Evolutionary conservation across 1,284 basidiomycete species (phyloP).

Genomic region (Acaromyces ingoldii): DNA sequence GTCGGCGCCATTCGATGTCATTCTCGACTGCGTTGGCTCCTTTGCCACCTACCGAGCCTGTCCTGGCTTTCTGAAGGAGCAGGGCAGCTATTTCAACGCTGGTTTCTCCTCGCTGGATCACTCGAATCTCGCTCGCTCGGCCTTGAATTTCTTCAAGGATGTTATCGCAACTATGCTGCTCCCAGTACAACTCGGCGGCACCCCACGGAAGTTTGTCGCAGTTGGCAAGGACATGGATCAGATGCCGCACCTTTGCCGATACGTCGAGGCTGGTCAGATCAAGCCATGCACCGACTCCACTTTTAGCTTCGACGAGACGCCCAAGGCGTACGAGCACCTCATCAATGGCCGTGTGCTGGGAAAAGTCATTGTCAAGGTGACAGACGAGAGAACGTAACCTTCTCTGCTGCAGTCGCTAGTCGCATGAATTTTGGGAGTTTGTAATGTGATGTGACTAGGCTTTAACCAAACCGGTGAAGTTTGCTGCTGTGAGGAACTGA

Average conservation of each 20-base stretch:
- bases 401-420: too few species aligned
- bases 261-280: constrained; percentile 1
- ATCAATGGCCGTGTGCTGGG: constrained; percentile 13
- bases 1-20: constrained; percentile 9
- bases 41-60: not conserved
- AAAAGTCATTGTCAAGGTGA: constrained; percentile 11
- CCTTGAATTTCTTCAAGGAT: not conserved
- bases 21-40: constrained; percentile 11
- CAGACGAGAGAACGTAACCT: too few species aligned
- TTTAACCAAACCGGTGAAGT: too few species aligned
- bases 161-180: not conserved
- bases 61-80: not conserved
- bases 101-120: not conserved
- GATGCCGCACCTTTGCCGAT: not conserved
- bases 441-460: too few species aligned
- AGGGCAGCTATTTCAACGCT: not conserved
- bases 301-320: constrained; percentile 7
- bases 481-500: too few species aligned
- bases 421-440: too few species aligned
- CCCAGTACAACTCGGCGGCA: constrained; percentile 5
- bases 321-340: constrained; percentile 8
- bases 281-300: constrained; percentile 5
- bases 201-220: not conserved
- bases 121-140: not conserved
- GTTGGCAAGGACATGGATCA: not conserved